Conservation (phyloP, 1,284 basidiomycete species). For the Cystobasidiaceae sp. region DNA sequence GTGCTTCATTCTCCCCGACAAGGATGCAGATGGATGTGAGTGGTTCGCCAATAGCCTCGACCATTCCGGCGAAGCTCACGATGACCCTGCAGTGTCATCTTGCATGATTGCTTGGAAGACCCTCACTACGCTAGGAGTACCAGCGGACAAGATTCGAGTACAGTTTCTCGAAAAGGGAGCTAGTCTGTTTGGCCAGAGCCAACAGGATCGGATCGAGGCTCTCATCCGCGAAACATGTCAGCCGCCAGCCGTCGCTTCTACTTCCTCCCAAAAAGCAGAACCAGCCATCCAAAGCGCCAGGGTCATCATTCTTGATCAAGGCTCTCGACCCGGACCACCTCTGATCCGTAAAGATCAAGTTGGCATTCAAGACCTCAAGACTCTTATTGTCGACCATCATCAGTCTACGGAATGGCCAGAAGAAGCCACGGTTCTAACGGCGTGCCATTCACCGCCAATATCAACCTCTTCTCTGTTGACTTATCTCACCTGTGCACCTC, state of each 20-base stretch:
- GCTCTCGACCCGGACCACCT: conserved; percentile 35
- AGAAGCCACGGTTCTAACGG: conserved; percentile 30
- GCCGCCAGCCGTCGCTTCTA: no score
- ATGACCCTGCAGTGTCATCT: conserved; percentile 10
- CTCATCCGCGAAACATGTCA: conserved; percentile 18
- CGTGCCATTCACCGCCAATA: conserved; percentile 38
- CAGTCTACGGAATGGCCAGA: conserved; percentile 35
- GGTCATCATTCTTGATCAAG: conserved; percentile 39
- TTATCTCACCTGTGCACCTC: conserved; percentile 33
- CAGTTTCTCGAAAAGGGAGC: conserved; percentile 37
- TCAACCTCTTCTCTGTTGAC: conserved; percentile 38
- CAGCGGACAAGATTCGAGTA: conserved; percentile 29
- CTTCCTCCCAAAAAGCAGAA: not conserved
- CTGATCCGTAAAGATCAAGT: conserved; percentile 28
- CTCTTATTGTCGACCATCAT: conserved; percentile 41
- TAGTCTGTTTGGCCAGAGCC: conserved; percentile 32
- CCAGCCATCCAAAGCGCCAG: conserved; percentile 12
- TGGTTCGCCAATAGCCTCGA: not conserved
- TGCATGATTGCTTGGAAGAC: conserved; percentile 33
- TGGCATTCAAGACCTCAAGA: conserved; percentile 17
- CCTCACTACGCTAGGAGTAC: conserved; percentile 37
- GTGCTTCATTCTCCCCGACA: conserved; percentile 36
- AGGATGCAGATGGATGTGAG: conserved; percentile 38
- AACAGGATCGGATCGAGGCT: conserved; percentile 28
- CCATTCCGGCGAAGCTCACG: conserved; percentile 9